Conservation (phyloP, 371 early-diverging fungal genomes). For the Mortierella sp. region DNA sequence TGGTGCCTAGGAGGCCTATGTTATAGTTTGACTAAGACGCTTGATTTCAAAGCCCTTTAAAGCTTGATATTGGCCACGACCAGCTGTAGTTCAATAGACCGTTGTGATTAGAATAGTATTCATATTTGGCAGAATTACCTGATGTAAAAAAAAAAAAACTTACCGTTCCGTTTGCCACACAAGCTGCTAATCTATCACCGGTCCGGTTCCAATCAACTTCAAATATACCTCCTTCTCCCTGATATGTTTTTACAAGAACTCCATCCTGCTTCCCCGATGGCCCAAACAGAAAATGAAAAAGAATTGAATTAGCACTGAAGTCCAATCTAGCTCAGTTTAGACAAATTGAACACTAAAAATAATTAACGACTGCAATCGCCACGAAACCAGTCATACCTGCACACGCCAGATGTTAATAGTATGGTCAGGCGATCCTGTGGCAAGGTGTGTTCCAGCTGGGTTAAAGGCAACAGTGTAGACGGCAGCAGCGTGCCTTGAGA, state of each 20-base stretch:
- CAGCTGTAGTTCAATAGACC: constrained; percentile 18
- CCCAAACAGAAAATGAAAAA: constrained; percentile 3
- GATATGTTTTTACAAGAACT: constrained; percentile 69
- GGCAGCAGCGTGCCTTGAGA: constrained; percentile 81
- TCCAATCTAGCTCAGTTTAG: constrained; percentile 3
- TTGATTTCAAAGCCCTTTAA: background rate
- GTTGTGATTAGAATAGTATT: too few relatives aligned
- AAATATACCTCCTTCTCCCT: constrained; percentile 79
- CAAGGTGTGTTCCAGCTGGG: constrained; percentile 84
- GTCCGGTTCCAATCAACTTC: constrained; percentile 80
- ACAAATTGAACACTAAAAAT: background rate
- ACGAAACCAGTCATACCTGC: constrained; percentile 58
- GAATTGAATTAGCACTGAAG: too few relatives aligned
- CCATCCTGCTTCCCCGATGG: constrained; percentile 62
- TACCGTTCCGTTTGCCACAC: constrained; percentile 55
- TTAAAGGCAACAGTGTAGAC: constrained; percentile 91
- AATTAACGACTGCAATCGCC: background rate
- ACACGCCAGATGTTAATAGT: constrained; percentile 83
- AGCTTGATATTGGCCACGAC: constrained; percentile 51
- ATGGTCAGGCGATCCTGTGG: constrained; percentile 90
- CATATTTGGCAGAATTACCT: too few relatives aligned
- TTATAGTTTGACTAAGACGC: background rate
- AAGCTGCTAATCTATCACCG: constrained; percentile 57
- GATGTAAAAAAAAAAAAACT: background rate
- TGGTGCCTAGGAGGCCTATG: background rate